Conservation (phyloP, 2,329 filamentous ascomycete genomes). For the Massarina eburnea region DNA sequence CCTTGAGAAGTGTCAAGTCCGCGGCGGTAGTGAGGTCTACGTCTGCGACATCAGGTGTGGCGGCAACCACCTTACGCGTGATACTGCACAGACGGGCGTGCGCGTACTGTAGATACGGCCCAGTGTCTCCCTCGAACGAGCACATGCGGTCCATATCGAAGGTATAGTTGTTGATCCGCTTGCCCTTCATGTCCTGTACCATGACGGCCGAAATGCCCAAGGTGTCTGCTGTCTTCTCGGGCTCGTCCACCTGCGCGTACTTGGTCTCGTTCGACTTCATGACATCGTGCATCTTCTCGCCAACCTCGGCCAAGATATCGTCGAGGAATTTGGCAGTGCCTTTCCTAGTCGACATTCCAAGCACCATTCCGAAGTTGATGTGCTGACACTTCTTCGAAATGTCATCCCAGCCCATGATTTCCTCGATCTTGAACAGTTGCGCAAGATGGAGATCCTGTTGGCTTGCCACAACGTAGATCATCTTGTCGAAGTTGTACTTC, state of each 20-base stretch:
- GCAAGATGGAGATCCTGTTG: constrained; percentile 67
- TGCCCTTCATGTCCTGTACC: constrained; percentile 97
- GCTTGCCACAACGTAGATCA: constrained; percentile 67
- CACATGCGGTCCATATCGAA: constrained; percentile 84
- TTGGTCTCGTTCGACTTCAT: constrained; percentile 91
- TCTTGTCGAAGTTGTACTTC: constrained; percentile 65
- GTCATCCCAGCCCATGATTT: constrained; percentile 63
- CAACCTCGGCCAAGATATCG: constrained; percentile 61
- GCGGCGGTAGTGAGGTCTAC: constrained; percentile 66
- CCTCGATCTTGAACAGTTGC: constrained; percentile 66
- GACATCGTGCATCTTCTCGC: constrained; percentile 95
- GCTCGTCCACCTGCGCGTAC: constrained; percentile 86
- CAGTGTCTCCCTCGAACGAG: constrained; percentile 82
- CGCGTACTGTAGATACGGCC: constrained; percentile 83
- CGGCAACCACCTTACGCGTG: constrained; percentile 54
- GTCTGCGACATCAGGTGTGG: constrained; percentile 49
- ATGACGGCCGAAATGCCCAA: constrained; percentile 94
- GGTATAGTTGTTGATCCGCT: constrained; percentile 69
- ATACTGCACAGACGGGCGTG: constrained; percentile 46
- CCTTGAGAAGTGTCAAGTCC: constrained; percentile 68
- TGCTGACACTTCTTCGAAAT: constrained; percentile 62
- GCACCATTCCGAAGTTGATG: constrained; percentile 68
- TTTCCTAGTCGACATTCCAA: constrained; percentile 66
- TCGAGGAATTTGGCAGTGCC: constrained; percentile 58
- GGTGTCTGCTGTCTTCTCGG: constrained; percentile 77